A percentile compares a stretch with the other conserved stretches of the same genome.
These are phyloP conservation scores for Triticum aestivum DNA, from an alignment of 176 grass and related monocot genomes.

Conservation along the genomic window DNA sequence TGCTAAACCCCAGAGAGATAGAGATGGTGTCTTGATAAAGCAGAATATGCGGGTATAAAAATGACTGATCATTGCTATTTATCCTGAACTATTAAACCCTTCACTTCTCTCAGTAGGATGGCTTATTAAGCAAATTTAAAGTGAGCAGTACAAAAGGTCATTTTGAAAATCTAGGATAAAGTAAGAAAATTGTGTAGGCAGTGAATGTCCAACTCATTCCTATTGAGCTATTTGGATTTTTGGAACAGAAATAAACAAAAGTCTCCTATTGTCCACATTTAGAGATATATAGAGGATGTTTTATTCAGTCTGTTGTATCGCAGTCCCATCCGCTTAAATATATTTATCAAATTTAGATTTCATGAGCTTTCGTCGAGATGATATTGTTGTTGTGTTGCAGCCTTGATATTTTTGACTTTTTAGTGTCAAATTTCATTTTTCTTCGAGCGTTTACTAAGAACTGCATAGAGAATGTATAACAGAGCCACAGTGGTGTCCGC, in stretches of 20 bases:
- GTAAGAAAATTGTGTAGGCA: neutral
- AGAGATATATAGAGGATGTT: neutral
- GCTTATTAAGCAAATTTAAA: slow-evolving; percentile 13
- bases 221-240: slow-evolving; percentile 15
- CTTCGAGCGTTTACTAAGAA: too few species aligned
- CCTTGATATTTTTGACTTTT: too few species aligned
- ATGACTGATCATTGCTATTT: neutral
- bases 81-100: slow-evolving; percentile 25
- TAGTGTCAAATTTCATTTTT: too few species aligned
- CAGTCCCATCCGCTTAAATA: neutral
- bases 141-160: neutral
- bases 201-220: slow-evolving; percentile 1
- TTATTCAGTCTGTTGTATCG: neutral
- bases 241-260: neutral
- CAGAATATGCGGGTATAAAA: slow-evolving; percentile 77
- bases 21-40: slow-evolving; percentile 48
- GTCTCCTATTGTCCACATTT: neutral
- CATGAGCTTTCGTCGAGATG: neutral
- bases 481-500: too few species aligned
- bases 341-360: neutral
- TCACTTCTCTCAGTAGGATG: neutral
- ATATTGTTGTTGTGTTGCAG: neutral
- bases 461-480: too few species aligned
- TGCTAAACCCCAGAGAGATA: slow-evolving; percentile 59
- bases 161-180: neutral